Evolutionary conservation across 805 yeast genomes (phyloP).

Genomic region (Candida tibetensis): DNA sequence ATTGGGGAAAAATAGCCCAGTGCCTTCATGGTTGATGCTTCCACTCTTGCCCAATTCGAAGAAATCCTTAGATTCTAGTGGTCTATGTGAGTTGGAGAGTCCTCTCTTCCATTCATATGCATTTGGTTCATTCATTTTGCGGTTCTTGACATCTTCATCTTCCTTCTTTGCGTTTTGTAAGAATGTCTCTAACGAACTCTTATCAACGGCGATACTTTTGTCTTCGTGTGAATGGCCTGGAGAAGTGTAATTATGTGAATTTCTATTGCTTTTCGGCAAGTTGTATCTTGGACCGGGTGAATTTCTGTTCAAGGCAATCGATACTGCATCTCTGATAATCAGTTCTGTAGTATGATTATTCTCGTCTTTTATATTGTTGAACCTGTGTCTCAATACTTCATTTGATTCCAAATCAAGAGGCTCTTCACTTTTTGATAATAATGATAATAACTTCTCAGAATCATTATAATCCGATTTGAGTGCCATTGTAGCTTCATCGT

Average conservation of each 20-base stretch:
- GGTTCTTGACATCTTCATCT: slow-evolving; percentile 40
- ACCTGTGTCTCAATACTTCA: slow-evolving; percentile 4
- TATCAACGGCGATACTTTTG: neutral
- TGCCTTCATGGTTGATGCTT: neutral
- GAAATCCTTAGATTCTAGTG: slow-evolving; percentile 41
- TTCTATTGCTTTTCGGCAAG: slow-evolving; percentile 1
- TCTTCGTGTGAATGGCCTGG: neutral
- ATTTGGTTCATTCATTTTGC: slow-evolving; percentile 43
- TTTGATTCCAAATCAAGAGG: slow-evolving; percentile 8
- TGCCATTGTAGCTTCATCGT: neutral
- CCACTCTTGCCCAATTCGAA: slow-evolving; percentile 26
- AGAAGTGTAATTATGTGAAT: neutral
- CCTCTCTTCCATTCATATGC: slow-evolving; percentile 53
- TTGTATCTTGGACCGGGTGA: neutral
- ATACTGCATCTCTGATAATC: slow-evolving; percentile 21
- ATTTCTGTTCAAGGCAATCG: slow-evolving; percentile 19
- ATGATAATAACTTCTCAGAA: slow-evolving; percentile 16
- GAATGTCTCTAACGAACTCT: slow-evolving; percentile 34
- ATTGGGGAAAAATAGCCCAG: slow-evolving; percentile 7
- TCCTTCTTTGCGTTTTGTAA: slow-evolving; percentile 42
- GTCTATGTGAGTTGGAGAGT: slow-evolving; percentile 32
- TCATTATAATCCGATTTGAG: slow-evolving; percentile 13
- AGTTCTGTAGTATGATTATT: too few species aligned
- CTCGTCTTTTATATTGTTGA: slow-evolving; percentile 3
- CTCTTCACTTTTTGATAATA: slow-evolving; percentile 12